phyloP scores from a whole-genome alignment of 192 early-diverging fungal species.

The Linnemannia zychae region DNA sequence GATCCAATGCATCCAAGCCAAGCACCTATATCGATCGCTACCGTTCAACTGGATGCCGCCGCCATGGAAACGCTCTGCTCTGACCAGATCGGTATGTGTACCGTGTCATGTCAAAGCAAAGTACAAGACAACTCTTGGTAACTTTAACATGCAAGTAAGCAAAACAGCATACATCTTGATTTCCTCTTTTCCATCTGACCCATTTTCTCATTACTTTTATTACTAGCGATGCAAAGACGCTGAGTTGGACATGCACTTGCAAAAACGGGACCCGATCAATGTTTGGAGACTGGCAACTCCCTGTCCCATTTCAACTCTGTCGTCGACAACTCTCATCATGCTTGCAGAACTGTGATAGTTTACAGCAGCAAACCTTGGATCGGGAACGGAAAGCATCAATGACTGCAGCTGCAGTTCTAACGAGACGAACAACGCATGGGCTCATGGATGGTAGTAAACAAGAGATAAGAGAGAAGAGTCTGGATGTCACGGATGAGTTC shows the following conservation, averaged over 20 bases:
- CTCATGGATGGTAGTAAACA: background rate
- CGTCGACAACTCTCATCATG: constrained; percentile 9
- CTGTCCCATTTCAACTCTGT: constrained; percentile 41
- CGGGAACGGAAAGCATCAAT: background rate
- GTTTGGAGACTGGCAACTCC: constrained; percentile 33
- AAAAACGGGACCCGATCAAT: background rate
- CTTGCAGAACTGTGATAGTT: constrained; percentile 13
- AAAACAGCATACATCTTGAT: too few relatives aligned
- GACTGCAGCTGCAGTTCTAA: background rate
- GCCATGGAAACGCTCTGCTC: constrained; percentile 21
- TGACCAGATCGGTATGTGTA: constrained; percentile 36
- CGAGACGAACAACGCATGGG: background rate
- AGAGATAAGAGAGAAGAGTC: background rate
- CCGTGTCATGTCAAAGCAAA: constrained; percentile 31
- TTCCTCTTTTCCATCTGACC: background rate
- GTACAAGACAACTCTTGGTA: constrained; percentile 27
- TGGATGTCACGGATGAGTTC: constrained; percentile 5
- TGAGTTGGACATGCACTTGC: constrained; percentile 24
- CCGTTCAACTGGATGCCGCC: background rate
- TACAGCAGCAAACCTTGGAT: background rate
- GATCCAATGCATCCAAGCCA: background rate
- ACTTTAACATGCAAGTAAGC: background rate
- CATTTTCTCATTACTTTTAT: constrained; percentile 3
- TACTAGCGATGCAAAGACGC: constrained; percentile 16
- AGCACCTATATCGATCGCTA: background rate